Base-by-base conservation (phyloP, 768 basidiomycete genomes). In the Boletus fagicola region DNA sequence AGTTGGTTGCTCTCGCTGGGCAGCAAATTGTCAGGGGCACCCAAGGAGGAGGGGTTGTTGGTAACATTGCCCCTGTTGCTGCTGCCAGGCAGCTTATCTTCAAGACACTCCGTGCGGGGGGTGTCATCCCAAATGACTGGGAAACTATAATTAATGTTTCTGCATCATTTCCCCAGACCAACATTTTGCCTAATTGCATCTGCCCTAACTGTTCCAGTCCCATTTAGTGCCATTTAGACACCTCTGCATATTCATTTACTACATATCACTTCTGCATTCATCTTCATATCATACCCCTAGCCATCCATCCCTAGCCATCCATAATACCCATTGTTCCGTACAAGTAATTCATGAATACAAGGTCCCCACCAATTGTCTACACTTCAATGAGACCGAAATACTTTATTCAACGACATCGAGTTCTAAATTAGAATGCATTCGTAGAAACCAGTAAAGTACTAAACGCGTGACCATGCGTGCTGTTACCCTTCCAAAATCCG, bases 21-120 rank as follows among this genome's bases (percentile, higher is more conserved):
- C 84, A 84, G 62, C 84, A 78, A 0, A 82, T 86, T 40, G 69
- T 83, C 9, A 76, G 79, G 22, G 84, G 84, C 0, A 70, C 59
- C 0, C 64, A 68, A 4, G 60, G 46, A 0, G 79, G 79, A 0
- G 81, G 83, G 1, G 60, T 85, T 0, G 74, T 77, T 1, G 85
- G 85, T 2, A 86, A 86, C 58, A 66, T 83, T 0, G 58, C 68
- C 1, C 64, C 76, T 24, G 83, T 86, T 4, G 66, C 76, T 8
- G 63, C 68, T 0, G 83, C 85, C 1, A 72, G 85, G 45, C 67
- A 72, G 33, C 56, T 83, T n/a, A 78, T 85, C 22, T 78, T 78
- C 59, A 62, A 53, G 1, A 65, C 68, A 2, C 60, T 83, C n/a
- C 60, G 53, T 9, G 68, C 62, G 0, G 61, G 53, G 39, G 62